Evolutionary conservation across 2,329 filamentous ascomycete genomes (phyloP).

Genomic region (Paraphaeosphaeria minitans): DNA sequence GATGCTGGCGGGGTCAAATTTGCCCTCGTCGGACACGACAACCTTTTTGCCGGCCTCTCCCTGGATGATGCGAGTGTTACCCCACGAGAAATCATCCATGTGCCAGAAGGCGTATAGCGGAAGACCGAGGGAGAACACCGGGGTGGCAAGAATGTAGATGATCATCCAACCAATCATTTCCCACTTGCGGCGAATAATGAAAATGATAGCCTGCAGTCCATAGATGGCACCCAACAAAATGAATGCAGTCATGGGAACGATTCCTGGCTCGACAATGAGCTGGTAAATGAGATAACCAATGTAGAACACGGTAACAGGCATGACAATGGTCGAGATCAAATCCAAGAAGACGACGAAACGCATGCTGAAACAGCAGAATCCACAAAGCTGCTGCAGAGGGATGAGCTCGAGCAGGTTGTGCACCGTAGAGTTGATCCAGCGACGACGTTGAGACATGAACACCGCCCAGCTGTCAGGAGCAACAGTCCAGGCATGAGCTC

Average conservation of each 20-base stretch:
- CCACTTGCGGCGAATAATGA: constrained; percentile 96
- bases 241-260: constrained; percentile 84
- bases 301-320: constrained; percentile 89
- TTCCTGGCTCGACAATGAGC: constrained; percentile 63
- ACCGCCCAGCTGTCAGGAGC: constrained; percentile 93
- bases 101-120: constrained; percentile 98
- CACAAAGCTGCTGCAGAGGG: constrained; percentile 89
- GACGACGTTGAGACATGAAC: constrained; percentile 96
- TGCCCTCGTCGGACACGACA: constrained; percentile 94
- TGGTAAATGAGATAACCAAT: constrained; percentile 86
- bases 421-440: constrained; percentile 99
- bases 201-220: constrained; percentile 94
- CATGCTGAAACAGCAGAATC: constrained; percentile 99
- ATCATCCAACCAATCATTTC: constrained; percentile 99
- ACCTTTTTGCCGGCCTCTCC: constrained; percentile 93
- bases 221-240: constrained; percentile 94
- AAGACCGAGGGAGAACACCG: constrained; percentile 87
- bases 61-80: constrained; percentile 95
- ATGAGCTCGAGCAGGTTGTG: constrained; percentile 97
- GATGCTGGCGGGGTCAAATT: constrained; percentile 91
- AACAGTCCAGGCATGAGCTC: constrained; percentile 94
- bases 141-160: constrained; percentile 88
- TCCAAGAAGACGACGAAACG: constrained; percentile 96
- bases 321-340: constrained; percentile 86
- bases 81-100: constrained; percentile 99